Evolutionary conservation across 2,329 filamentous ascomycete genomes (phyloP), one percentile per base, ranked within the genome.

Genomic region (Clonostachys sp.): DNA sequence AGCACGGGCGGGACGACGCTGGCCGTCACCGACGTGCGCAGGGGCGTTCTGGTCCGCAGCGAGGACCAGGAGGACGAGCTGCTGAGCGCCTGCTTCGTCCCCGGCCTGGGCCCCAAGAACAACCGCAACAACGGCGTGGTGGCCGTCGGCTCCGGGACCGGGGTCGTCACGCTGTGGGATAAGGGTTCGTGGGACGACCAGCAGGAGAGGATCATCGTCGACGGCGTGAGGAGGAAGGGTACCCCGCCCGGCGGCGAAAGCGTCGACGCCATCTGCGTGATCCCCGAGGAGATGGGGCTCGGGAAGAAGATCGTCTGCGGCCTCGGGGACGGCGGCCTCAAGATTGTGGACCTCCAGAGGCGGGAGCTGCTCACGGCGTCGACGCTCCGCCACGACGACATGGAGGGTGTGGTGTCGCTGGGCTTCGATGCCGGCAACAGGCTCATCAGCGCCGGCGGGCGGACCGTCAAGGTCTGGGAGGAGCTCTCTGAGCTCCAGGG

Each of bases 31-130:
- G 94, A 99, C 63, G 73, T 96, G 41, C 83, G 92, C 20, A 79
- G 89, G 43, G 92, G 92, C 13, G 89, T 96, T 6, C 72, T 97
- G 41, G 86, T 91, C 4, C 86, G 86, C 50, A 96, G 90, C 55
- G 94, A 96, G 61, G 91, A 97, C 59, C 94, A 97, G 62, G 94
- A 95, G 58, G 91, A 96, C 54, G 90, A 97, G 66, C 71, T 97
- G 49, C 76, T 96, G n/a, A 88, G 86, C 58, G 87, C 87, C 2
- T 74, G 83, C 42, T 89, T 90, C 60, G 83, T 97, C 16, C 80
- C 84, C 0, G 91, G 91, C 0, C 68, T 96, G 51, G 83, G 87
- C 0, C 83, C 85, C 33, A 84, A 82, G 62, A 73, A 73, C 52
- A 75, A 79, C 51, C 70, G 77, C 36, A 85, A 82, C 57, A 87